Evolutionary conservation across 345 rosid genomes (phyloP), one percentile per base, ranked within the genome.

Genomic region (Populus davidiana): DNA sequence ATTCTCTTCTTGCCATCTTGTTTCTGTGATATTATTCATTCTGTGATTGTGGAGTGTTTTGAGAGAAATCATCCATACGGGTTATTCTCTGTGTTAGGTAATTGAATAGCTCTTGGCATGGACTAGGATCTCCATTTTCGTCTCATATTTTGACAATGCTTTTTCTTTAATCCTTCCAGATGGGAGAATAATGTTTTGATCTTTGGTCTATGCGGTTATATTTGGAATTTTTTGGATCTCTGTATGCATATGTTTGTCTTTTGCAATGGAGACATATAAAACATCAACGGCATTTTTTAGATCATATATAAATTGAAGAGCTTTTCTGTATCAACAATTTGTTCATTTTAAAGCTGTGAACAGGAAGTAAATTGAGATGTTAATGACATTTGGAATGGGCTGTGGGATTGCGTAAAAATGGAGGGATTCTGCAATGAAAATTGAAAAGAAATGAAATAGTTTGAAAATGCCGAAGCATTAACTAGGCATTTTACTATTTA

Each of bases 81-180:
- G 61, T 41, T 44, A 6, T 38, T 39, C 20, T 54, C 39, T 5
- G 21, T 77, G 33, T 61, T 68, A 70, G 79, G 79, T 69, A 33
- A 70, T 33, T 70, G 59, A 76, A 39, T 65, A 17, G 62, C 61
- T 29, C 29, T 33, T 11, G 13, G 12, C 20, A 14, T 73, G 63
- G 9, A 38, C 27, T 6, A 35, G 54, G 13, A 29, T 33, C 12
- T 56, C 1, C 18, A 47, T 35, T 54, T 33, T 56, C 38, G 33
- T 9, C 5, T n/a, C 11, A 21, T 35, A 18, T 17, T 35, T 54
- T 17, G 18, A 33, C 6, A 5, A 23, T 70, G 56, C 16, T 5
- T 1, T 23, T 25, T 43, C 7, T 8, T 70, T 47, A 36, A 36
- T 67, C 70, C 27, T 1, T 36, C 27, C 23, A 18, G 21, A 36